Evolutionary conservation across 1,284 basidiomycete species (phyloP).

Genomic region (Coriolopsis trogii): DNA sequence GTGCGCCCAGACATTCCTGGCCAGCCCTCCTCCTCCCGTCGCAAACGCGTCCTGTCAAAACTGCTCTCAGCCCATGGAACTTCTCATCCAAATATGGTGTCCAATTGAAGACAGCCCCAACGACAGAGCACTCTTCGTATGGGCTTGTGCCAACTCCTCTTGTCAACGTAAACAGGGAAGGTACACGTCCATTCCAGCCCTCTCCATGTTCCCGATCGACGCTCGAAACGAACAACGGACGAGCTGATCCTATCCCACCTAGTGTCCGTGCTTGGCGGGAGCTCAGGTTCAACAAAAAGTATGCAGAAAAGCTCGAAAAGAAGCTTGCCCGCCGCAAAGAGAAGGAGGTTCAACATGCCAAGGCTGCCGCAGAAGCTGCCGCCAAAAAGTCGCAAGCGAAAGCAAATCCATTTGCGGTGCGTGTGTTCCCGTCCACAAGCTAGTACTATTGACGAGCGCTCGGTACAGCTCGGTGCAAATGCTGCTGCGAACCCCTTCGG

Average conservation of each 20-base stretch:
- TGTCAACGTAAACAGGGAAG: slow-evolving; percentile 74
- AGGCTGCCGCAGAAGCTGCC: slow-evolving; percentile 34
- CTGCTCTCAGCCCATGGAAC: slow-evolving; percentile 73
- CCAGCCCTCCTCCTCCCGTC: slow-evolving; percentile 32
- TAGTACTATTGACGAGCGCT: slow-evolving; percentile 1
- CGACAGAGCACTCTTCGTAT: slow-evolving; percentile 81
- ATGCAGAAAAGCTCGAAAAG: slow-evolving; percentile 68
- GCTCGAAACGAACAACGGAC: not conserved
- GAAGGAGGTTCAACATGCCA: slow-evolving; percentile 40
- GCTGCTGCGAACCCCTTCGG: slow-evolving; percentile 45
- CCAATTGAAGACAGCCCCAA: slow-evolving; percentile 81
- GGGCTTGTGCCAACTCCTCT: slow-evolving; percentile 67
- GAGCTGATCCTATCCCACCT: slow-evolving; percentile 11
- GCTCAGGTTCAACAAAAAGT: slow-evolving; percentile 67
- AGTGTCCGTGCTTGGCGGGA: slow-evolving; percentile 82
- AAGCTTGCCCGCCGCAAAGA: slow-evolving; percentile 39
- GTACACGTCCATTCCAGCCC: slow-evolving; percentile 34
- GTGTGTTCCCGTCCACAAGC: slow-evolving; percentile 25
- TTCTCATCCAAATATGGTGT: slow-evolving; percentile 84
- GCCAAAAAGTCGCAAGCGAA: slow-evolving; percentile 37
- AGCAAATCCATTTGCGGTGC: slow-evolving; percentile 72
- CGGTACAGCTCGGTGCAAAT: slow-evolving; percentile 25
- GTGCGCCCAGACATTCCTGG: slow-evolving; percentile 35
- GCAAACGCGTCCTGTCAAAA: slow-evolving; percentile 60
- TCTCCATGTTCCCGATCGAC: not conserved